Base-by-base conservation (phyloP, 495 filamentous ascomycete genomes). In the Niebla homalea region DNA sequence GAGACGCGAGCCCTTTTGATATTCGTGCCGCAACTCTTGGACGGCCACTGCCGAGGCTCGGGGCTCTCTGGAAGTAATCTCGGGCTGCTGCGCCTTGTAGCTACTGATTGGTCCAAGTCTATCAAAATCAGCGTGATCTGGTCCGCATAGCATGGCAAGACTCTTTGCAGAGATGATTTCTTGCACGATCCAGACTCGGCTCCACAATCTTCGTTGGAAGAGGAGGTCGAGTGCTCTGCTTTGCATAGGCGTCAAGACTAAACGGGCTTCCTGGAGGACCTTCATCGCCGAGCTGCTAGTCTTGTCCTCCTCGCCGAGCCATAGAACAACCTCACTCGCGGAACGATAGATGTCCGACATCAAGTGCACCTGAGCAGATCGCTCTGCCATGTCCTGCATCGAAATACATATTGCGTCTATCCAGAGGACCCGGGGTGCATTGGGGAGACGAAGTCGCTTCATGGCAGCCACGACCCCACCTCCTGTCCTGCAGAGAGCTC, bases 361-460 rank as follows among this genome's bases (percentile, higher is more conserved):
- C 4, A 60, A 40, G 2, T 26, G 35, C 5, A 70, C 58, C 49
- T 70, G 67, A 2, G 50, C 43, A 19, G 49, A 55, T 18, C 58
- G 58, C 47, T 68, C 67, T 6, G 42, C 36, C 1, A 48, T 38
- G 47, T 67, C 50, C 4, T 50, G 14, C 36, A 38, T 36, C 5
- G 49, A 67, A 65, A 68, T 64, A 46, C 64, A 67, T 18, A 65
- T 52, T 12, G 57, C 60, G 44, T 67, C 62, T 20, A 66, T 57
- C 65, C 64, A 67, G 0, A 67, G n/a, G 5, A 48, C 18, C 4
- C 65, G 57, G 29, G 48, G 32, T 19, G 43, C 50, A 14, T 62
- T 48, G 6, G 39, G 26, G 43, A 54, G 38, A 21, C 67, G 62
- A 8, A 70, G 53, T 22, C 57, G 46, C 8, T 35, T 48, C 3